Evolutionary conservation across 176 grass and related monocot species (phyloP).

Genomic region (Guadua angustifolia): DNA sequence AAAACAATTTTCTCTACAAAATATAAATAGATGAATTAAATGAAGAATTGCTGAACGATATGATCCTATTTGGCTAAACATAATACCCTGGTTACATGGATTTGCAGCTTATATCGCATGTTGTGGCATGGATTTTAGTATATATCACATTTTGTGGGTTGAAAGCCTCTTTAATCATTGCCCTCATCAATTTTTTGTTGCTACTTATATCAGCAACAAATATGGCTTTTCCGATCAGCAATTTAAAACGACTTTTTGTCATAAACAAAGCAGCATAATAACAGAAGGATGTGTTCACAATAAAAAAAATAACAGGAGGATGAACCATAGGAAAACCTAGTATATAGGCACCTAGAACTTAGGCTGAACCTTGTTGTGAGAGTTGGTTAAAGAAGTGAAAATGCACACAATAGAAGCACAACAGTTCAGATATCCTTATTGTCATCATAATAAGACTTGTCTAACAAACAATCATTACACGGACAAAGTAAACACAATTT

Average conservation of each 20-base stretch:
- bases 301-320: background rate
- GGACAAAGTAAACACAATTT: background rate
- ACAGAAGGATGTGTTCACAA: background rate
- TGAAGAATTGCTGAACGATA: background rate
- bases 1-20: background rate
- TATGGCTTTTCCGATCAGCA: background rate
- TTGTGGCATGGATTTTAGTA: background rate
- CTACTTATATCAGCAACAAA: background rate
- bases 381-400: background rate
- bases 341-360: background rate
- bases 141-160: background rate
- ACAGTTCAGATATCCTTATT: background rate
- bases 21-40: slow-evolving; percentile 2
- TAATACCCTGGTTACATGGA: background rate
- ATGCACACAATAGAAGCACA: background rate
- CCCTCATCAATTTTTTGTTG: background rate
- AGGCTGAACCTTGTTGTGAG: background rate
- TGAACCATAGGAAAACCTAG: slow-evolving; percentile 1
- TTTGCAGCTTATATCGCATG: background rate
- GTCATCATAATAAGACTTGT: background rate
- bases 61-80: slow-evolving; percentile 2
- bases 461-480: background rate
- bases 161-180: background rate
- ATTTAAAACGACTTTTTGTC: background rate
- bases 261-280: slow-evolving; percentile 7